A percentile compares a stretch with the other conserved stretches of the same genome.
These are phyloP conservation scores for Metschnikowia anglica DNA, from an alignment of 805 yeast genomes.

Conservation along the genomic window DNA sequence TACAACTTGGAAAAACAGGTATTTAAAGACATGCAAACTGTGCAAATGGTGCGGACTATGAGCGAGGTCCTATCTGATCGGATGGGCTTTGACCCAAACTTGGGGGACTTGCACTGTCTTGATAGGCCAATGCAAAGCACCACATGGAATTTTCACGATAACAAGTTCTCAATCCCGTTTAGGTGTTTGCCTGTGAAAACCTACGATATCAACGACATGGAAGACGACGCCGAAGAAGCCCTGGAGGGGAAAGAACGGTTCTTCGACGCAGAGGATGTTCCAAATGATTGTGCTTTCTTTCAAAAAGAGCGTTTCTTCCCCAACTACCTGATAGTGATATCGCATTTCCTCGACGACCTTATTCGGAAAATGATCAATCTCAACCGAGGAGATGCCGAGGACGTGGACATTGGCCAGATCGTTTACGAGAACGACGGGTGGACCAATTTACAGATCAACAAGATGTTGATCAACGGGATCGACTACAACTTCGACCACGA, in stretches of 20 bases:
- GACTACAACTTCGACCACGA: conserved; percentile 37
- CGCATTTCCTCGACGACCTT: conserved; percentile 38
- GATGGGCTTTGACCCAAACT: conserved; percentile 14
- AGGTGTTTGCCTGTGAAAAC: conserved; percentile 34
- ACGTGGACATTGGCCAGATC: conserved; percentile 24
- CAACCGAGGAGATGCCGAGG: conserved; percentile 44
- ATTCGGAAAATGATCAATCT: conserved; percentile 33
- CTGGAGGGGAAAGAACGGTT: conserved; percentile 16
- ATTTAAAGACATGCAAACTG: conserved; percentile 61
- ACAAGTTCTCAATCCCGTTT: conserved; percentile 29
- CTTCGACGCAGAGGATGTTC: conserved; percentile 25
- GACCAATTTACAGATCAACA: conserved; percentile 26
- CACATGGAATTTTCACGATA: conserved; percentile 37
- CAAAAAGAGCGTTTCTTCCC: conserved; percentile 18
- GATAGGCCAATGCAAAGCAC: conserved; percentile 21
- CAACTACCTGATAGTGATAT: conserved; percentile 24
- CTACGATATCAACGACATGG: conserved; percentile 38
- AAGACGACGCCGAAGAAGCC: conserved; percentile 26
- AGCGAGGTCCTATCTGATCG: conserved; percentile 39
- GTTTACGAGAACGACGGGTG: conserved; percentile 39
- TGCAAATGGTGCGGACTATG: conserved; percentile 53
- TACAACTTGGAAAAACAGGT: conserved; percentile 46
- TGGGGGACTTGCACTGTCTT: conserved; percentile 19
- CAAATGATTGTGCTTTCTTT: conserved; percentile 18
- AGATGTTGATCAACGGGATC: conserved; percentile 35